A percentile compares a stretch with the other conserved stretches of the same genome.
phyloP scores from a whole-genome alignment of 495 filamentous ascomycete genomes.

The Talaromyces stipitatus region DNA sequence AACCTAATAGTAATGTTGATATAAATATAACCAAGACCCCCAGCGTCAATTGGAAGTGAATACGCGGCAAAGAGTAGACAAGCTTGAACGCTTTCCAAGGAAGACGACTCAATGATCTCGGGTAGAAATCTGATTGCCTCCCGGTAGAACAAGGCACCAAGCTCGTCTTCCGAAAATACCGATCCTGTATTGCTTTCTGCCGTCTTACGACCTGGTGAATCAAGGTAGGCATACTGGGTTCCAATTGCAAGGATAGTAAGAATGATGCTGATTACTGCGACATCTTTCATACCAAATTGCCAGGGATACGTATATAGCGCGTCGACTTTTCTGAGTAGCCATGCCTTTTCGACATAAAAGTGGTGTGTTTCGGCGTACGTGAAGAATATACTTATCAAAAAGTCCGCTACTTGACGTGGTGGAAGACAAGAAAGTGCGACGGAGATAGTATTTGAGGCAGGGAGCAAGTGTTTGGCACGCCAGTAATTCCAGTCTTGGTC shows the following conservation, averaged over 20 bases:
- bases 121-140: constrained; percentile 41
- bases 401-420: constrained; percentile 41
- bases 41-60: constrained; percentile 39
- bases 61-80: constrained; percentile 42
- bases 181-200: constrained; percentile 25
- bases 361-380: constrained; percentile 48
- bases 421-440: constrained; percentile 37
- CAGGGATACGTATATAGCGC: constrained; percentile 34
- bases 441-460: constrained; percentile 28
- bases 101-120: constrained; percentile 42
- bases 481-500: too few species aligned
- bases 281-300: constrained; percentile 33
- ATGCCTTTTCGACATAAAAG: constrained; percentile 42
- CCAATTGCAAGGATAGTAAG: constrained; percentile 44
- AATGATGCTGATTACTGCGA: constrained; percentile 35
- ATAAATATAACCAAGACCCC: constrained; percentile 42
- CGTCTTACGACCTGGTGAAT: constrained; percentile 25
- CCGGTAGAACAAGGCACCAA: constrained; percentile 44
- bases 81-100: constrained; percentile 43
- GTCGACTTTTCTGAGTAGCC: constrained; percentile 37
- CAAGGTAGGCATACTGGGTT: constrained; percentile 46
- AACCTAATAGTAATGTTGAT: constrained; percentile 40
- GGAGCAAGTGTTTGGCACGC: constrained; percentile 41
- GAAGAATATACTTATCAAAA: constrained; percentile 46
- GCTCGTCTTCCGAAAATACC: constrained; percentile 41